Base-by-base conservation (phyloP, 2,329 filamentous ascomycete species). In the Trichoderma atrobrunneum region DNA sequence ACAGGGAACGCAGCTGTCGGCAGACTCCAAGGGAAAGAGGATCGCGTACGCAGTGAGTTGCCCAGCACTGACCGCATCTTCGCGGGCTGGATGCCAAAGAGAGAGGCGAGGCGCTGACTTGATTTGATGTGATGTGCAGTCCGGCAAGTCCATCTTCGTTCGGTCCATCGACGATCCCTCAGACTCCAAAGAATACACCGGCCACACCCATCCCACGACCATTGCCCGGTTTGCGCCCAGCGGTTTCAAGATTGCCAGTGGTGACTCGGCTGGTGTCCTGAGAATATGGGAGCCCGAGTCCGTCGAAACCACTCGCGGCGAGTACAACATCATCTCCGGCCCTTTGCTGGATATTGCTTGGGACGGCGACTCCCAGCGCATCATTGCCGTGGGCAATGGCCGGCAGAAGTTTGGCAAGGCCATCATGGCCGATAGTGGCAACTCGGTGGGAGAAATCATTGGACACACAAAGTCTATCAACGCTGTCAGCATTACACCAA, bases 321-420 rank as follows among this genome's bases (percentile, higher is more conserved):
- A 98, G 82, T 98, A 97, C 83, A 88, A 90, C 79, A 98, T 98
- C 82, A 95, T 98, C 78, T 94, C 93, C 39, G 96, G 96, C 14
- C 92, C 93, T 69, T 95, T 99, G 83, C 97, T 97, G 80, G 96
- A 99, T 81, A 90, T 99, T 75, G 95, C 94, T 1, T 99, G 96
- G 95, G 96, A 98, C 78, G 95, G 95, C 72, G 96, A 99, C 82
- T 97, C 93, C 73, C 95, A 98, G 85, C 92, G 96, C 64, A 92
- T 99, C 79, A 98, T 98, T 78, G 96, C 95, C 4, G 95, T 99
- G 6, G 96, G 96, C 59, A 93, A 98, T 77, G 96, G 96, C 66
- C 95, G 95, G 79, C 94, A 98, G 84, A 89, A 94, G 71, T 98
- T 94, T 80, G 95, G 95, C 16, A 93, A 95, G 81, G 97, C 94